phyloP scores from a whole-genome alignment of 345 rosid genomes.

The Schrenkiella parvula region DNA sequence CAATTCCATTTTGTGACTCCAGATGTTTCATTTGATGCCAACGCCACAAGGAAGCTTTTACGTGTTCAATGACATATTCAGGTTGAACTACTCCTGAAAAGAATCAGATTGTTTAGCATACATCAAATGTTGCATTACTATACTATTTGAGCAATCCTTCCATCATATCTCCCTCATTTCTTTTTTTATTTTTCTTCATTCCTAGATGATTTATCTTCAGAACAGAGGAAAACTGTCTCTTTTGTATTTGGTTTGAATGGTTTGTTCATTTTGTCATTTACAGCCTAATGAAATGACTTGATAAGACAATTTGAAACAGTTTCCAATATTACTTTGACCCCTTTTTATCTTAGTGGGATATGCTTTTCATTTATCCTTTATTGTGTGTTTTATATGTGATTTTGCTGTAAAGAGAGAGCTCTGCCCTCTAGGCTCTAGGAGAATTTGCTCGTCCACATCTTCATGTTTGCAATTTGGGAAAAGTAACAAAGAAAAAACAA shows the following conservation, averaged over 20 bases:
- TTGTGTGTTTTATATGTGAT: neutral
- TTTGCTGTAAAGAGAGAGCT: neutral
- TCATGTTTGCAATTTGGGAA: neutral
- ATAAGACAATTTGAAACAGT: neutral
- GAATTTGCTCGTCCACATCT: neutral
- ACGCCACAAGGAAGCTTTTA: constrained; percentile 90
- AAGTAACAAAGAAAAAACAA: neutral
- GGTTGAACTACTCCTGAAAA: constrained; percentile 92
- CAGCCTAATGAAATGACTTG: neutral
- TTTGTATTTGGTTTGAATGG: constrained; percentile 12
- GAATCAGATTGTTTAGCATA: constrained; percentile 7
- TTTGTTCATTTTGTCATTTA: neutral
- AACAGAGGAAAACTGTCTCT: neutral
- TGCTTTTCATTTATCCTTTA: neutral
- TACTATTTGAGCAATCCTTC: constrained; percentile 13
- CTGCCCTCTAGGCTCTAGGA: neutral
- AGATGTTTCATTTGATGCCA: constrained; percentile 99
- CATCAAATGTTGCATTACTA: neutral
- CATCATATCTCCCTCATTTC: neutral
- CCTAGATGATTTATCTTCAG: constrained; percentile 3
- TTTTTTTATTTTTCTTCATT: neutral
- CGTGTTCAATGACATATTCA: constrained; percentile 90
- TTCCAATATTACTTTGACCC: neutral
- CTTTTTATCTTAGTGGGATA: neutral
- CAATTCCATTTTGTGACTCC: constrained; percentile 25